Percentiles rank a stretch among this genome's conserved stretches.
Evolutionary conservation across 345 rosid genomes (phyloP).

Genomic region (Alliaria petiolata): DNA sequence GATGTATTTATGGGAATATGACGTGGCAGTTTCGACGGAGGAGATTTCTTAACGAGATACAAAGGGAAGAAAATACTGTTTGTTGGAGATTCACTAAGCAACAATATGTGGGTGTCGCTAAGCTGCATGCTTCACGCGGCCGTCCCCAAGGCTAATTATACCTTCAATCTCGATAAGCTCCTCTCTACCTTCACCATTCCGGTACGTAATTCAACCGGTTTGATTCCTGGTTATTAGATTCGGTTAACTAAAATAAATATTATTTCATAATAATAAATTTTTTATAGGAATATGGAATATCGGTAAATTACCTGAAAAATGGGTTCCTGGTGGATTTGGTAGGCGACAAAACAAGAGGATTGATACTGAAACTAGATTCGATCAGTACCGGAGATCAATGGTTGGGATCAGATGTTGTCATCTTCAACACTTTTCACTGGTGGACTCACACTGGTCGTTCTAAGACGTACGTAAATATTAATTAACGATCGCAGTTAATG

Average conservation of each 20-base stretch:
- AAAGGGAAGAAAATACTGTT: constrained; percentile 67
- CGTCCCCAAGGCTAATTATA: constrained; percentile 42
- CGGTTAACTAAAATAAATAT: not conserved
- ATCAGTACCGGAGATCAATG: constrained; percentile 43
- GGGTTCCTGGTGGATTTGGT: constrained; percentile 54
- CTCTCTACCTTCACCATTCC: constrained; percentile 35
- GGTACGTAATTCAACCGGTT: constrained; percentile 19
- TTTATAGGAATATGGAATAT: constrained; percentile 40
- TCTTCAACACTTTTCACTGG: constrained; percentile 77
- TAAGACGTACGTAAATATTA: constrained; percentile 31
- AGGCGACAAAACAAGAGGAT: constrained; percentile 36
- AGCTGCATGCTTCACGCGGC: constrained; percentile 67
- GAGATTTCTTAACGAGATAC: constrained; percentile 39
- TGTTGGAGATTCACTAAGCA: constrained; percentile 83
- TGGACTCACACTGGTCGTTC: constrained; percentile 49
- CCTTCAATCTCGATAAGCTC: not conserved
- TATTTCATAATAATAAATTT: not conserved
- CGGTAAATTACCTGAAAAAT: constrained; percentile 42
- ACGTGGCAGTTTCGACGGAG: constrained; percentile 52
- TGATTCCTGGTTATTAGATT: not conserved
- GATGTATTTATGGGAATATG: not conserved
- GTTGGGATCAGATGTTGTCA: constrained; percentile 47
- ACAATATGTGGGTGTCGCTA: constrained; percentile 74
- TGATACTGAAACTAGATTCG: constrained; percentile 53
- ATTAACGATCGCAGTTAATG: not conserved